Base-by-base conservation (phyloP, 208 protist species). In the Trichomonas vaginalis region DNA sequence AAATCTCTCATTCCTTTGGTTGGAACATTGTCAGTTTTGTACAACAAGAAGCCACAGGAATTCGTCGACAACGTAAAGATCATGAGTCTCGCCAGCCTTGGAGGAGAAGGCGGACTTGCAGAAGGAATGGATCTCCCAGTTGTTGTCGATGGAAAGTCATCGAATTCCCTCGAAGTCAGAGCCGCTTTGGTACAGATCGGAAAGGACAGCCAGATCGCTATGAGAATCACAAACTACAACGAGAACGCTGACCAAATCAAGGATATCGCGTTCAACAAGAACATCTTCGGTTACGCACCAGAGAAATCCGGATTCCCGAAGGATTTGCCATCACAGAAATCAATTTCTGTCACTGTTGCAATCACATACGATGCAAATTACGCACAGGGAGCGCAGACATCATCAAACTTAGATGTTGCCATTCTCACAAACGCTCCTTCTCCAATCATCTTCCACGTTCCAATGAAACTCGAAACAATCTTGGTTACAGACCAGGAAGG, bases 261-360 rank as follows among this genome's bases (percentile, higher is more conserved):
- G 37, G 14, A 92, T 10, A 92, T 92, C 45, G 86, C 86, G 6
- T 92, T 92, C 45, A 90, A 90, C 23, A 92, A 92, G 86, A 92
- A 92, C 45, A 92, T 92, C 12, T 92, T 92, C 86, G 86, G 86
- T 2, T 92, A 51, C 32, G 39, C 86, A 39, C 86, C 86, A 51
- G 86, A 45, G 14, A 45, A 92, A 47, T 56, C 45, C 9, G 14
- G 17, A 46, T 32, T 92, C 21, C 86, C 86, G 39, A 42, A 42
- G 14, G 42, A 42, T 39, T 17, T 92, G 0, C 42, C 42, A 48
- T 45, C 39, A 17, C 40, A 47, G 10, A 92, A 92, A 32, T 48
- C 86, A 21, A 35, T 92, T 2, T 48, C 86, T 6, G 86, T 92
- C 17, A 35, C 42, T 39, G n/a, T 92, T 27, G 23, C 39, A 4